Conservation (phyloP, 1,284 basidiomycete species). For the Chiua sp. region DNA sequence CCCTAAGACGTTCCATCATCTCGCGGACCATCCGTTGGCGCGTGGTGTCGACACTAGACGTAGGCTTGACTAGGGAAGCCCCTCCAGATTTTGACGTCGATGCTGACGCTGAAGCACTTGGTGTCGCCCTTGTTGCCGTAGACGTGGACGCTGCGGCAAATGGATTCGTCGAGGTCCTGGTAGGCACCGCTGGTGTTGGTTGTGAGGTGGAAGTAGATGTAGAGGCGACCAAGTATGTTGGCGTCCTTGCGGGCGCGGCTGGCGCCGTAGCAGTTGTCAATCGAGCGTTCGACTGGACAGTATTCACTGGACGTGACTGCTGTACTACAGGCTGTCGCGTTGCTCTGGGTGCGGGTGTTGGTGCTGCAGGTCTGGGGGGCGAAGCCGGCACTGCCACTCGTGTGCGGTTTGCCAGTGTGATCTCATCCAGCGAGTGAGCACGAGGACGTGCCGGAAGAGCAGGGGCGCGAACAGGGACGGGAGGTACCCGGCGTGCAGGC, state of each 20-base stretch:
- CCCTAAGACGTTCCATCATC: conserved; percentile 40
- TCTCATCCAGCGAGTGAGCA: no score
- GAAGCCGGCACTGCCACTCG: background rate
- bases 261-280: no score
- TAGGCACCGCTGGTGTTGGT: background rate
- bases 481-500: conserved; percentile 6
- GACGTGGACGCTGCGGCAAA: background rate
- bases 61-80: background rate
- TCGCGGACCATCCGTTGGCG: conserved; percentile 32
- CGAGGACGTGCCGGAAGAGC: background rate
- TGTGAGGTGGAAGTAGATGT: background rate
- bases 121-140: no score
- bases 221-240: background rate
- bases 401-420: background rate
- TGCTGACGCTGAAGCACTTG: no score
- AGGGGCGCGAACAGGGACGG: background rate
- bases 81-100: background rate
- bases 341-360: no score
- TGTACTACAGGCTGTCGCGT: no score
- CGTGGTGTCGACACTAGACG: background rate
- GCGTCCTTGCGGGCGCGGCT: no score
- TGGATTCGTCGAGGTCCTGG: background rate
- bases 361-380: background rate
- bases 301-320: no score
- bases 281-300: no score